These are phyloP conservation scores for Artemisia annua DNA, from an alignment of 129 eudicot genomes.

Conservation along the genomic window DNA sequence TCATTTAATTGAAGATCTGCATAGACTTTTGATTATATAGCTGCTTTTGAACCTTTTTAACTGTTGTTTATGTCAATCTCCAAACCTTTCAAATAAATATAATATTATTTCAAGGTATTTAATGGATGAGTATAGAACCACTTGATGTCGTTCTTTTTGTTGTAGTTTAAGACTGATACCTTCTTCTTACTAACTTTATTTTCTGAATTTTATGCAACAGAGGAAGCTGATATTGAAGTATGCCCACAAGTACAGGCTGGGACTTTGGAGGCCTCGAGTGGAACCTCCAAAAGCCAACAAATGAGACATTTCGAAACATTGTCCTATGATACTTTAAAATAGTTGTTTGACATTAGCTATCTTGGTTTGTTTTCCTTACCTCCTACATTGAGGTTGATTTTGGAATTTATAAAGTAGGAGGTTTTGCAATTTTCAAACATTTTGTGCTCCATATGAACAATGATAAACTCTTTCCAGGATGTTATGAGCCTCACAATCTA, in stretches of 20 bases:
- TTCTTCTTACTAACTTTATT: not conserved
- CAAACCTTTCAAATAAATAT: not conserved
- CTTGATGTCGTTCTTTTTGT: not conserved
- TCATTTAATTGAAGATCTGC: not conserved
- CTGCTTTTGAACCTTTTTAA: not conserved
- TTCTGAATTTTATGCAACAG: constrained; percentile 40
- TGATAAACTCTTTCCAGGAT: not conserved
- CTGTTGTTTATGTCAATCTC: not conserved
- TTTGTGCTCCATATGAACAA: not conserved
- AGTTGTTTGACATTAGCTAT: constrained; percentile 10
- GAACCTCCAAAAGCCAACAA: constrained; percentile 38
- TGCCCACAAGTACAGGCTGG: constrained; percentile 89
- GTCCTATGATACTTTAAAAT: not conserved
- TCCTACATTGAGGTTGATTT: constrained; percentile 9
- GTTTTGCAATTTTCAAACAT: constrained; percentile 7
- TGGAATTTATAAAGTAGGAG: constrained; percentile 10
- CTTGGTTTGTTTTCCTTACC: constrained; percentile 21
- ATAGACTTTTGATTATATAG: not conserved
- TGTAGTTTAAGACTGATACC: not conserved
- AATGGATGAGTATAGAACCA: constrained; percentile 9
- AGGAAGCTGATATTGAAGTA: constrained; percentile 92
- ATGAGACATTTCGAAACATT: constrained; percentile 13
- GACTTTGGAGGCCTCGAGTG: constrained; percentile 94
- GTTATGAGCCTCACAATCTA: not conserved
- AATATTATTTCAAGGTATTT: not conserved